Percentiles rank a stretch among this genome's conserved stretches.
Evolutionary conservation across 805 yeast species (phyloP).

Genomic region (Metschnikowia vanudenii): DNA sequence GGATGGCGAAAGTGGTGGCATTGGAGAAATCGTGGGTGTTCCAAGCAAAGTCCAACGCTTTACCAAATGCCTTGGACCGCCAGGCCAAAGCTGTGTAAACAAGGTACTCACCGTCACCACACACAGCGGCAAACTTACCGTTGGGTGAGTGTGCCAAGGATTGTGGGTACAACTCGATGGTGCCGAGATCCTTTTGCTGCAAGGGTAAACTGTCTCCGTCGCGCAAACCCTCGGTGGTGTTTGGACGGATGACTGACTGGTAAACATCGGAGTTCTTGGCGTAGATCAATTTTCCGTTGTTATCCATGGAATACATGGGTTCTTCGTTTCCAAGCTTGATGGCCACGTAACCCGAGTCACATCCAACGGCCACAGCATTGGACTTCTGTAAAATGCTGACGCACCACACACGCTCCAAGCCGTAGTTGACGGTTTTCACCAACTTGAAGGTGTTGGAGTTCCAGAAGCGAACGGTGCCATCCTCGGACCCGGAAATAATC

Average conservation of each 20-base stretch:
- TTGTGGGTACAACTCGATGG: slow-evolving; percentile 89
- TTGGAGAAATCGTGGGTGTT: slow-evolving; percentile 76
- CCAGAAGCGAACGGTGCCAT: slow-evolving; percentile 93
- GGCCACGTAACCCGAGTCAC: slow-evolving; percentile 91
- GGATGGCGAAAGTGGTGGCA: slow-evolving; percentile 67
- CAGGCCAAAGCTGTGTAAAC: slow-evolving; percentile 96
- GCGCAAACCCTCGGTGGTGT: slow-evolving; percentile 58
- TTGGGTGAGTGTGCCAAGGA: slow-evolving; percentile 89
- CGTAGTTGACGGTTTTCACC: slow-evolving; percentile 86
- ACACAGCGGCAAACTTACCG: slow-evolving; percentile 94
- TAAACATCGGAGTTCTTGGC: slow-evolving; percentile 87
- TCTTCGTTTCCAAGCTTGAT: slow-evolving; percentile 89
- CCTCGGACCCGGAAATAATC: slow-evolving; percentile 95
- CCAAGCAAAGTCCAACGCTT: slow-evolving; percentile 92
- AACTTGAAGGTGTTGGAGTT: slow-evolving; percentile 89
- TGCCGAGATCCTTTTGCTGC: slow-evolving; percentile 88
- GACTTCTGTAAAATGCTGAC: slow-evolving; percentile 67
- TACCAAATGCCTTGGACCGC: slow-evolving; percentile 93
- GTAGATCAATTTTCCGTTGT: slow-evolving; percentile 88
- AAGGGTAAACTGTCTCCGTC: slow-evolving; percentile 82
- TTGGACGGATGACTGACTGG: slow-evolving; percentile 71
- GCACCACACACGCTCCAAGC: slow-evolving; percentile 98
- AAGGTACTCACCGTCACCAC: slow-evolving; percentile 97
- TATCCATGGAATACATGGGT: slow-evolving; percentile 91
- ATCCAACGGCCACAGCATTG: slow-evolving; percentile 85